These are phyloP conservation scores for Saprolegnia diclina DNA, from an alignment of 352 stramenopile species.

Conservation along the genomic window DNA sequence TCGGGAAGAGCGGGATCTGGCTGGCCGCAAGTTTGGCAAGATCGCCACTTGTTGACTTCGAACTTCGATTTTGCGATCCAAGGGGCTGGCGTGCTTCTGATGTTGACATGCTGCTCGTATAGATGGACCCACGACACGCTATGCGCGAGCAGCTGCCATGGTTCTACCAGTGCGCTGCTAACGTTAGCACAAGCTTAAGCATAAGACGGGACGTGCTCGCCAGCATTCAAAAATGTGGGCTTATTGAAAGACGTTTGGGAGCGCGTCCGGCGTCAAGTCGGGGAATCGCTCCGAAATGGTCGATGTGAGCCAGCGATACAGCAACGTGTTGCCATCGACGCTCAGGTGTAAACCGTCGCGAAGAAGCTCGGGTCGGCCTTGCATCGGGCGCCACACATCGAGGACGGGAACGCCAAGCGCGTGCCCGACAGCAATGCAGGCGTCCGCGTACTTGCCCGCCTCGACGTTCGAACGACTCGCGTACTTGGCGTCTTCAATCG, in stretches of 20 bases:
- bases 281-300: not conserved
- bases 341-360: constrained; percentile 22
- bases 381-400: constrained; percentile 10
- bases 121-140: too few relatives aligned
- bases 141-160: too few relatives aligned
- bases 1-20: not conserved
- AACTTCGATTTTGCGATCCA: not conserved
- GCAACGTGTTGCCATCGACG: constrained; percentile 7
- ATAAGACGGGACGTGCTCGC: too few relatives aligned
- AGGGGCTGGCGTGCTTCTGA: not conserved
- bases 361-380: not conserved
- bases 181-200: too few relatives aligned
- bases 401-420: not conserved
- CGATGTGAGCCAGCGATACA: not conserved
- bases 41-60: not conserved
- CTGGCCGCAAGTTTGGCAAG: not conserved
- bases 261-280: not conserved
- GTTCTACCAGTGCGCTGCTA: too few relatives aligned
- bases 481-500: not conserved
- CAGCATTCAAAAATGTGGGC: not conserved
- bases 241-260: constrained; percentile 12
- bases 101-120: too few relatives aligned
- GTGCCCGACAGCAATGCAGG: constrained; percentile 2
- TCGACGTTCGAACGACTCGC: constrained; percentile 8
- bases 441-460: constrained; percentile 5